phyloP scores from a whole-genome alignment of 2,329 filamentous ascomycete species.

The Hypoxylon sp. region DNA sequence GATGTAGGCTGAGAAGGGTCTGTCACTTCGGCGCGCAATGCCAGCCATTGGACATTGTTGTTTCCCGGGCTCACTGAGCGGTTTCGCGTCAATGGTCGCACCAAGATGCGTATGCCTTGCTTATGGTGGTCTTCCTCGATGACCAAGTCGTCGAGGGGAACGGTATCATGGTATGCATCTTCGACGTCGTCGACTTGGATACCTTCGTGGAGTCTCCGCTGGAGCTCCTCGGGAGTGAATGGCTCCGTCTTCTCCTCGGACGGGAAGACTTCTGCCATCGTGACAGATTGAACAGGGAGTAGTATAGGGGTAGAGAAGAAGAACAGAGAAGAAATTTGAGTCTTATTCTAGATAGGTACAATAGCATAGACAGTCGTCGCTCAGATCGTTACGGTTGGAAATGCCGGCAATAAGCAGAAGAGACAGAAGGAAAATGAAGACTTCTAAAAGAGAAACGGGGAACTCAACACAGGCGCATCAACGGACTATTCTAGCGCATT shows the following conservation, averaged over 20 bases:
- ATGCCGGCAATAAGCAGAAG: constrained; percentile 34
- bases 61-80: constrained; percentile 70
- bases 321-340: constrained; percentile 17
- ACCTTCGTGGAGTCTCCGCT: constrained; percentile 62
- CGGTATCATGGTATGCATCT: constrained; percentile 58
- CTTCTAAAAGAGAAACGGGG: constrained; percentile 38
- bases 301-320: constrained; percentile 17
- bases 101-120: constrained; percentile 70
- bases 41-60: constrained; percentile 71
- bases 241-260: constrained; percentile 71
- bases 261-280: constrained; percentile 64
- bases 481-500: constrained; percentile 38
- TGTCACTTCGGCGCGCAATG: constrained; percentile 68
- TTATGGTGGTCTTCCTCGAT: constrained; percentile 68
- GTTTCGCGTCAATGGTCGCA: constrained; percentile 67
- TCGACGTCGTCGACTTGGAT: constrained; percentile 63
- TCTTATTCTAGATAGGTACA: constrained; percentile 37
- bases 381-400: constrained; percentile 26
- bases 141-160: constrained; percentile 69
- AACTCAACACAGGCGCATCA: constrained; percentile 44
- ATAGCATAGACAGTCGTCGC: constrained; percentile 17
- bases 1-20: constrained; percentile 67
- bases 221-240: constrained; percentile 70
- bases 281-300: constrained; percentile 35
- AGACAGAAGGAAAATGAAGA: constrained; percentile 37